These are phyloP conservation scores for Raddia guianensis DNA, from an alignment of 176 grass and related monocot species.

Conservation along the genomic window DNA sequence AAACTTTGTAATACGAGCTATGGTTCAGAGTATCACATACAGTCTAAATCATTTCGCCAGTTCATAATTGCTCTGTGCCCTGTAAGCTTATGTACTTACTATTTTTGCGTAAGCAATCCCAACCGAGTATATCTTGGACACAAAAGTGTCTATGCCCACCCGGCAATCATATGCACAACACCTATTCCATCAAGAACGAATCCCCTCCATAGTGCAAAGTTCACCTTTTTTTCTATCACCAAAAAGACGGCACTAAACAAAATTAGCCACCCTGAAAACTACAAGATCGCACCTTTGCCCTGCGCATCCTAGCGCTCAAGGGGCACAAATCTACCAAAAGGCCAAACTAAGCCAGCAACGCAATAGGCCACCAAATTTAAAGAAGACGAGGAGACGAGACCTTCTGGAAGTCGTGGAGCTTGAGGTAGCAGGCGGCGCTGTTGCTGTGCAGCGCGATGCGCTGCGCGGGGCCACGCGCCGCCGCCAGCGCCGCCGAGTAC, in stretches of 20 bases:
- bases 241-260: neutral
- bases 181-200: neutral
- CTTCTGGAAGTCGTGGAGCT: slow-evolving; percentile 89
- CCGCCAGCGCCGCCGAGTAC: slow-evolving; percentile 78
- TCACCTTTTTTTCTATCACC: neutral
- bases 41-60: neutral
- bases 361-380: neutral
- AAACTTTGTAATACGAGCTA: neutral
- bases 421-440: slow-evolving; percentile 93
- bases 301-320: neutral
- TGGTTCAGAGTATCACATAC: neutral
- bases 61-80: neutral
- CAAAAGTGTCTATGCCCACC: neutral
- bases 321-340: neutral
- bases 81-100: neutral
- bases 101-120: slow-evolving; percentile 8
- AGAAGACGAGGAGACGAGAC: neutral
- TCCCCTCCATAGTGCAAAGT: neutral
- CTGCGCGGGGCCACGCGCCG: slow-evolving; percentile 69
- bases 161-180: neutral
- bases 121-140: neutral
- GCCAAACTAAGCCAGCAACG: slow-evolving; percentile 17
- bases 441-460: slow-evolving; percentile 97
- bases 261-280: neutral
- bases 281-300: neutral